phyloP scores from a whole-genome alignment of 768 basidiomycete genomes.

The Mycena sanguinolenta region DNA sequence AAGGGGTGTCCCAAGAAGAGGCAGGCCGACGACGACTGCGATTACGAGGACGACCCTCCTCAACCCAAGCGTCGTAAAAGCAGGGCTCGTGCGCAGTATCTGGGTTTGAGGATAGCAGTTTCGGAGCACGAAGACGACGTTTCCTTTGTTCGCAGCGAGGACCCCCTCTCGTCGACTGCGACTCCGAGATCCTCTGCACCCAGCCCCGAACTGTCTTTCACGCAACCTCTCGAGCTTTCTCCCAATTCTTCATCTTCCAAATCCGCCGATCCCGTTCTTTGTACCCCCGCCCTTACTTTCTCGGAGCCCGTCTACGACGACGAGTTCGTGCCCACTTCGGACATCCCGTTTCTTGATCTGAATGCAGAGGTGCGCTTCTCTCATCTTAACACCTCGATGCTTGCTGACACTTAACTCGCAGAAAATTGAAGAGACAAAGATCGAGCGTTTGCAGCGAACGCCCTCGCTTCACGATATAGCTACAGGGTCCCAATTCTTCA shows the following conservation, averaged over 20 bases:
- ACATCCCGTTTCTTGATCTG: conserved; percentile 52
- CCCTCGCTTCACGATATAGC: conserved; percentile 6
- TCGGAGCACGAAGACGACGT: not conserved
- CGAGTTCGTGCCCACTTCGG: conserved; percentile 49
- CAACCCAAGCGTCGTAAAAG: conserved; percentile 25
- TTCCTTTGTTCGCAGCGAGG: not conserved
- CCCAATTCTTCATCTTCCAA: conserved; percentile 25
- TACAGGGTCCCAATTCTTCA: conserved; percentile 35
- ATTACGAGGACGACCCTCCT: conserved; percentile 51
- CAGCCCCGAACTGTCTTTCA: conserved; percentile 5
- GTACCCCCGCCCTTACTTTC: conserved; percentile 13
- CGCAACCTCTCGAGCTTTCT: conserved; percentile 29
- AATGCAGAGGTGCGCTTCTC: conserved; percentile 22
- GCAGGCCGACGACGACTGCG: conserved; percentile 50
- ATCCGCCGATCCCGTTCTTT: conserved; percentile 23
- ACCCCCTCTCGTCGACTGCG: not conserved
- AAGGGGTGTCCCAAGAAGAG: conserved; percentile 49
- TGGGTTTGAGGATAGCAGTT: not conserved
- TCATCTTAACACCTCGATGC: not conserved
- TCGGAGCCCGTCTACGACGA: conserved; percentile 20
- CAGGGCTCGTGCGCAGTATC: not conserved
- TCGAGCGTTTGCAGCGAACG: conserved; percentile 25
- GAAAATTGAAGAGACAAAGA: not conserved
- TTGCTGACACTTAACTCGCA: not conserved
- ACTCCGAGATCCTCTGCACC: conserved; percentile 2